Percentiles rank a stretch among this genome's conserved stretches.
phyloP scores from a whole-genome alignment of 441 rosid genomes.

The Pelargonium fulgidum region DNA sequence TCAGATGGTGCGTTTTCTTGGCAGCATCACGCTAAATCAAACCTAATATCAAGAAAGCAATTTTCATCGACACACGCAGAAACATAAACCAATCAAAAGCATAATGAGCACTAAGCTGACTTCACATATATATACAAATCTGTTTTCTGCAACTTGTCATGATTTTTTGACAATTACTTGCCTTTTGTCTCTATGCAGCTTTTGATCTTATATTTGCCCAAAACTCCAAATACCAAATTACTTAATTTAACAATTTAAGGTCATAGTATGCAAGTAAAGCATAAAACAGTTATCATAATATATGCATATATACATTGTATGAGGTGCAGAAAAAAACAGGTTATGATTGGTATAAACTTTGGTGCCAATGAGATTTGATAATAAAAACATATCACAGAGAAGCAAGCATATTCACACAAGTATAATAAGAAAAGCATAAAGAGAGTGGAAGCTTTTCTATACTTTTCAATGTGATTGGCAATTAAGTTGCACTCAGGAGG shows the following conservation, averaged over 20 bases:
- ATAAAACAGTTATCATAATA: too few relatives aligned
- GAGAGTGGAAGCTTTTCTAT: conserved; percentile 17
- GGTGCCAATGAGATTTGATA: conserved; percentile 16
- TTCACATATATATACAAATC: conserved; percentile 6
- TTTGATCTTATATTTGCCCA: neutral
- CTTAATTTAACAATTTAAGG: too few relatives aligned
- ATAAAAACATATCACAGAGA: too few relatives aligned
- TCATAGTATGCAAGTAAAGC: too few relatives aligned
- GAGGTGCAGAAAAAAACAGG: conserved; percentile 3
- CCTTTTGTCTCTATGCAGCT: neutral
- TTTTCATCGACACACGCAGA: neutral
- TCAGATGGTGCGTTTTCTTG: too few relatives aligned
- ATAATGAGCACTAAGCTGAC: conserved; percentile 20
- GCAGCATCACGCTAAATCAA: neutral
- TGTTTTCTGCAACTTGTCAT: conserved; percentile 20
- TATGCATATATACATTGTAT: neutral
- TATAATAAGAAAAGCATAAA: conserved; percentile 24
- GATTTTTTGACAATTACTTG: neutral
- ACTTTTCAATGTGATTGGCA: conserved; percentile 24
- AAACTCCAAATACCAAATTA: too few relatives aligned
- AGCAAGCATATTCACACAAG: conserved; percentile 23
- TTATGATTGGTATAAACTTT: conserved; percentile 14
- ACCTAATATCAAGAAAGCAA: neutral
- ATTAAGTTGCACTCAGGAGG: conserved; percentile 27
- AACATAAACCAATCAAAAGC: neutral